Percentiles rank a stretch among this genome's conserved stretches.
These are phyloP conservation scores for Podaxis rugospora DNA, from an alignment of 768 basidiomycete species.

Conservation along the genomic window DNA sequence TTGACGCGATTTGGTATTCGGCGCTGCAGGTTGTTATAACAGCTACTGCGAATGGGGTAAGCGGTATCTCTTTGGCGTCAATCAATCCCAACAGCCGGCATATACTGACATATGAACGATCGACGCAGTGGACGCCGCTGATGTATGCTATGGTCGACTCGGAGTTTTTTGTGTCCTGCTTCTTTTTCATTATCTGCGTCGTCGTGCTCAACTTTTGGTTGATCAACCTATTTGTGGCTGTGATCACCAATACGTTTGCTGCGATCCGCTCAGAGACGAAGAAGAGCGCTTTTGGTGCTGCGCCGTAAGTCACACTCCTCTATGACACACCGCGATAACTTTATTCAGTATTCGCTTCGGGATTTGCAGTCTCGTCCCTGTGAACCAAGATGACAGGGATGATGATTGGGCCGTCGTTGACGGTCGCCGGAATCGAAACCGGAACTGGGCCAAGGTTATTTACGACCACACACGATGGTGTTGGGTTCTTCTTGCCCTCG, in stretches of 20 bases:
- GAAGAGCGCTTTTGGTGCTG: slow-evolving; percentile 90
- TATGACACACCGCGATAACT: not conserved
- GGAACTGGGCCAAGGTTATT: slow-evolving; percentile 48
- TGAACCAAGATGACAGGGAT: slow-evolving; percentile 51
- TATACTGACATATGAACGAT: not conserved
- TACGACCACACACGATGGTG: slow-evolving; percentile 60
- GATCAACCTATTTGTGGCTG: slow-evolving; percentile 90
- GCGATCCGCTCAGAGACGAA: slow-evolving; percentile 83
- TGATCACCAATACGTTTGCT: slow-evolving; percentile 91
- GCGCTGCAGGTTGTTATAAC: slow-evolving; percentile 83
- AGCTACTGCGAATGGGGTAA: slow-evolving; percentile 71
- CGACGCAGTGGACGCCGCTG: slow-evolving; percentile 60
- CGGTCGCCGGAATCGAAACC: slow-evolving; percentile 27
- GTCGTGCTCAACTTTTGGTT: slow-evolving; percentile 93
- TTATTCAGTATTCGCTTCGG: not conserved
- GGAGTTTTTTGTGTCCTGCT: slow-evolving; percentile 82
- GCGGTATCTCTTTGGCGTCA: slow-evolving; percentile 21
- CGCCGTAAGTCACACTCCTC: slow-evolving; percentile 41
- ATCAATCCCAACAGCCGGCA: not conserved
- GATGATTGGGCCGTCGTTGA: slow-evolving; percentile 55
- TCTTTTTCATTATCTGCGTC: slow-evolving; percentile 84
- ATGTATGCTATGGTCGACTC: slow-evolving; percentile 91
- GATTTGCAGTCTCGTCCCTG: slow-evolving; percentile 23
- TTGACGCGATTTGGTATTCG: slow-evolving; percentile 84
- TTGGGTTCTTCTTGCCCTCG: slow-evolving; percentile 74